phyloP scores from a whole-genome alignment of 371 early-diverging fungal genomes.

The Batkoa obscura region DNA sequence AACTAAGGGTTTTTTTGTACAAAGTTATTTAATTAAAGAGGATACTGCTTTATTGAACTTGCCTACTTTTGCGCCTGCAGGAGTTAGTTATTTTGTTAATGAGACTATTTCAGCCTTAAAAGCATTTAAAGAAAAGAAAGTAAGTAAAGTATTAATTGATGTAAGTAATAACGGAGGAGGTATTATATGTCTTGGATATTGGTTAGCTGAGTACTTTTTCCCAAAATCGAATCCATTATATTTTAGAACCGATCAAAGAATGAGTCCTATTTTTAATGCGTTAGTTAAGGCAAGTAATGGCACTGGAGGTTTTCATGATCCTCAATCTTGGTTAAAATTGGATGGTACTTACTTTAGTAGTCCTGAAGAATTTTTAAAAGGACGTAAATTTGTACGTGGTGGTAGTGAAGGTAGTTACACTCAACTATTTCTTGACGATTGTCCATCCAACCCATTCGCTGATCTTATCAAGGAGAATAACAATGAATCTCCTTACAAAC shows the following conservation, averaged over 20 bases:
- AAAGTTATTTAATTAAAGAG: background rate
- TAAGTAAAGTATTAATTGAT: background rate
- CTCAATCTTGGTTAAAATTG: background rate
- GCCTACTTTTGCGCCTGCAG: background rate
- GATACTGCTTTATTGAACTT: background rate
- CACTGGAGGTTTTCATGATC: background rate
- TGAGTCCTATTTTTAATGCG: background rate
- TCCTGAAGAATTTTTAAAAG: background rate
- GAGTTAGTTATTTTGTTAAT: background rate
- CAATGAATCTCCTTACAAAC: background rate
- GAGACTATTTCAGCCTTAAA: background rate
- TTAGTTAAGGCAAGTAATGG: background rate
- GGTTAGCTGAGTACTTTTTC: background rate
- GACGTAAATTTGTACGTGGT: background rate
- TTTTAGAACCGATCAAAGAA: background rate
- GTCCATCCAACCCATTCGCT: background rate
- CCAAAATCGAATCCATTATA: background rate
- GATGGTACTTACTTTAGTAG: background rate
- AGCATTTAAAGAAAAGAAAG: background rate
- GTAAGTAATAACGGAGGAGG: slow-evolving; percentile 1
- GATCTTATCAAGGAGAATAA: background rate
- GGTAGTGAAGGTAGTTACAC: background rate
- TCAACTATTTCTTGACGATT: background rate
- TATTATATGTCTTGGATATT: background rate
- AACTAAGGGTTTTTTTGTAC: background rate